These are phyloP conservation scores for Fusarium armeniacum DNA, from an alignment of 2,329 filamentous ascomycete species.

Conservation along the genomic window DNA sequence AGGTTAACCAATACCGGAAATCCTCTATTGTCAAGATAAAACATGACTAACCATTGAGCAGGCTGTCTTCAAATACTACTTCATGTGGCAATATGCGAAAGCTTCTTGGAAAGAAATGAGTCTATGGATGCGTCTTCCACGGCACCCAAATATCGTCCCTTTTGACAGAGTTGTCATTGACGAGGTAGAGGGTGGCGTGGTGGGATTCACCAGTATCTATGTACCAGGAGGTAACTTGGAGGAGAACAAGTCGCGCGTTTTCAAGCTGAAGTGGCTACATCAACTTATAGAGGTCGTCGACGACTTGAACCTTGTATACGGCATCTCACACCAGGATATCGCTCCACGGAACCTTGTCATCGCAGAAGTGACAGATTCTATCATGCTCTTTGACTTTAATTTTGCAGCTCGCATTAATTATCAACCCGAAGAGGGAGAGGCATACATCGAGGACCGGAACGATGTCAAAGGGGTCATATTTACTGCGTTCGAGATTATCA, in stretches of 20 bases:
- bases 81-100: constrained; percentile 40
- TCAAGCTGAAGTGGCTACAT: constrained; percentile 55
- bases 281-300: constrained; percentile 54
- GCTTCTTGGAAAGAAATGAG: constrained; percentile 54
- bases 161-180: constrained; percentile 54
- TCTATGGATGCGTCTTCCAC: constrained; percentile 53
- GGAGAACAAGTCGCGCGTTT: constrained; percentile 50
- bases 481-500: neutral
- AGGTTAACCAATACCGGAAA: neutral
- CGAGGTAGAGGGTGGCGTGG: constrained; percentile 49
- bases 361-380: constrained; percentile 50
- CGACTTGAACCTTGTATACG: constrained; percentile 55
- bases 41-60: neutral
- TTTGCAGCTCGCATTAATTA: neutral
- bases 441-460: neutral
- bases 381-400: neutral
- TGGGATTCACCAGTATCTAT: constrained; percentile 55
- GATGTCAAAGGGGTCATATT: neutral
- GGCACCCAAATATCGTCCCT: constrained; percentile 54
- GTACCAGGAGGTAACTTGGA: constrained; percentile 52
- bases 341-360: constrained; percentile 57
- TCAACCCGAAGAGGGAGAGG: neutral
- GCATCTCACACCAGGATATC: constrained; percentile 58
- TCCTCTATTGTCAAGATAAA: neutral
- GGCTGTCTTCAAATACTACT: constrained; percentile 55